Base-by-base conservation (phyloP, 2,329 filamentous ascomycete species). In the Pseudogymnoascus sp. region DNA sequence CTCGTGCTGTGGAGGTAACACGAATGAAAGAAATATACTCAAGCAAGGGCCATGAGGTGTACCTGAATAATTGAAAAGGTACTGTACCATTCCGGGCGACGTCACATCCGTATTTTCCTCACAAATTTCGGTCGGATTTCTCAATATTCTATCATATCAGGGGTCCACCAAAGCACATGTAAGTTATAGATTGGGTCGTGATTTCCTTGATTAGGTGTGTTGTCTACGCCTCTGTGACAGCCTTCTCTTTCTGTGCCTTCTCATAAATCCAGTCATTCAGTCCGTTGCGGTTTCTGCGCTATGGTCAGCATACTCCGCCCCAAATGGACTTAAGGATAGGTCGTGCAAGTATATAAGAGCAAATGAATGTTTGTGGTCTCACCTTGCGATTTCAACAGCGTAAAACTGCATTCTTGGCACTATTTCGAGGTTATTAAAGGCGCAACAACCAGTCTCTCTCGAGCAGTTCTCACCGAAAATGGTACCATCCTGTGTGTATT, bases 191-290 rank as follows among this genome's bases (percentile, higher is more conserved):
- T 54, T 31, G 26, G 47, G 26, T 31, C 26, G 47, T 31, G 26
- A 29, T 31, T 54, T 54, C 26, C 26, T 54, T 54, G 26, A 31
- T 54, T 34, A 6, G 26, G 47, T 29, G 12, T 12, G 26, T 54
- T 31, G 47, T 54, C 47, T 54, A 54, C 47, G n/a, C 4, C 47
- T 54, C 47, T 54, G 47, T 54, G 26, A 54, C 47, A 31, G 47
- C 75, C 75, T 83, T 60, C 57, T 66, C 66, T 2, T 64, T 64
- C 71, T 93, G 86, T 1, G 87, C 85, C 75, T 90, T 83, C 78
- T 97, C 93, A 76, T 93, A 95, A 67, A 99, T 86, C 95, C 95
- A 99, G 77, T 99, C 95, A 73, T 99, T 99, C 64, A 97, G 78
- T 29, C 93, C 93, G 62, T 84, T 84, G 66, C 88, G 88, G 78